Percentiles rank a stretch among this genome's conserved stretches.
phyloP scores from a whole-genome alignment of 805 yeast species.

The Candida vartiovaarae region DNA sequence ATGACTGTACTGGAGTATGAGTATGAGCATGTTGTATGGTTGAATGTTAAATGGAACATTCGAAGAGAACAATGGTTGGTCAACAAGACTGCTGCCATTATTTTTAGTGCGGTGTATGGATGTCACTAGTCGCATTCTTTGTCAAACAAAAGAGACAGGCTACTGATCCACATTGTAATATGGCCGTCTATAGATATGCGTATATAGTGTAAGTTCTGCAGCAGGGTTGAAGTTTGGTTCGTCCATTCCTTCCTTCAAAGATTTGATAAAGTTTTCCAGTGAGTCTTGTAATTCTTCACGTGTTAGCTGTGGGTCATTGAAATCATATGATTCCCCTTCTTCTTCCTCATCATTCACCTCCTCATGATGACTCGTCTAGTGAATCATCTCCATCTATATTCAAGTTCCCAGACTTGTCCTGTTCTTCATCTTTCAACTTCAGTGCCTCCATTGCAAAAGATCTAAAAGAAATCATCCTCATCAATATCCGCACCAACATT shows the following conservation, averaged over 20 bases:
- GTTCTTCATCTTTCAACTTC: slow-evolving; percentile 37
- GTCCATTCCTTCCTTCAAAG: slow-evolving; percentile 23
- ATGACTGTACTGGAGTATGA: too few species aligned
- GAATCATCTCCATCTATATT: slow-evolving; percentile 7
- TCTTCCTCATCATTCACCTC: slow-evolving; percentile 13
- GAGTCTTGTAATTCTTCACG: slow-evolving; percentile 5
- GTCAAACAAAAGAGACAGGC: too few species aligned
- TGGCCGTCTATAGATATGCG: too few species aligned
- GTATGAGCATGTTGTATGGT: too few species aligned
- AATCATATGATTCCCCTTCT: slow-evolving; percentile 1
- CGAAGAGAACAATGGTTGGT: too few species aligned
- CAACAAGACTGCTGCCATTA: too few species aligned
- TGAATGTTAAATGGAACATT: too few species aligned
- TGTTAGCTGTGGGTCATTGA: neutral
- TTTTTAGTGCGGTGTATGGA: too few species aligned
- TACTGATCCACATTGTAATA: too few species aligned
- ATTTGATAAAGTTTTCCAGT: slow-evolving; percentile 22
- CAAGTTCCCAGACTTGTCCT: slow-evolving; percentile 29
- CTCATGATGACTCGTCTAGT: slow-evolving; percentile 8
- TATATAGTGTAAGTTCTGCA: too few species aligned
- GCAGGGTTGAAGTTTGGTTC: too few species aligned
- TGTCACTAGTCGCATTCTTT: too few species aligned
- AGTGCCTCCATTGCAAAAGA: slow-evolving; percentile 50
- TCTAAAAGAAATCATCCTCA: slow-evolving; percentile 65
- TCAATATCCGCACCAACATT: slow-evolving; percentile 38